Evolutionary conservation across 2,329 filamentous ascomycete species (phyloP).

Genomic region (Apiospora arundinis): DNA sequence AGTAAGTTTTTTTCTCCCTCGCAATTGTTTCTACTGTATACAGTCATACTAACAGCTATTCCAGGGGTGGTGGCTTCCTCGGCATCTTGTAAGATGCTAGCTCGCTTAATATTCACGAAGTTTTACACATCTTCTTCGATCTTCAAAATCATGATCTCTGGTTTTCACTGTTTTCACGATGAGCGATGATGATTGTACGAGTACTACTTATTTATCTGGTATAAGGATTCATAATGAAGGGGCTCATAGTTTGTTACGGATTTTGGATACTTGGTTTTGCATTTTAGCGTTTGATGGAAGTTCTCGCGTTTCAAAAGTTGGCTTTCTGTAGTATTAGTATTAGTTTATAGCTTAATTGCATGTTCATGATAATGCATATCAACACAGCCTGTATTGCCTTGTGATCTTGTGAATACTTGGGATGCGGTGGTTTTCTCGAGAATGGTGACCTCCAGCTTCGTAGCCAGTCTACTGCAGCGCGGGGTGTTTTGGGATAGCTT

Average conservation of each 20-base stretch:
- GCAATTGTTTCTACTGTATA: neutral
- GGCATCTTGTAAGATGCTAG: conserved; percentile 27
- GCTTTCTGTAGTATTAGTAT: neutral
- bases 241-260: neutral
- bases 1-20: conserved; percentile 19
- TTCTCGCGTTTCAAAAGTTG: neutral
- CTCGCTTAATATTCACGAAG: neutral
- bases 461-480: no score
- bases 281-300: neutral
- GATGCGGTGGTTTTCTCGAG: no score
- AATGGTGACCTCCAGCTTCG: no score
- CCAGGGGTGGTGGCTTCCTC: conserved; percentile 27
- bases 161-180: neutral
- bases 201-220: neutral
- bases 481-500: neutral
- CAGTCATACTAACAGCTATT: neutral
- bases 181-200: conserved; percentile 14
- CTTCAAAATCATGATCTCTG: neutral
- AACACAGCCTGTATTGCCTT: no score
- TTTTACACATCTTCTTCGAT: neutral
- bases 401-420: no score
- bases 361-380: neutral
- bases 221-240: neutral
- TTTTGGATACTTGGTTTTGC: neutral
- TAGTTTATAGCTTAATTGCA: neutral